These are phyloP conservation scores for Leishmania braziliensis DNA, from an alignment of 208 protist species.

Conservation along the genomic window DNA sequence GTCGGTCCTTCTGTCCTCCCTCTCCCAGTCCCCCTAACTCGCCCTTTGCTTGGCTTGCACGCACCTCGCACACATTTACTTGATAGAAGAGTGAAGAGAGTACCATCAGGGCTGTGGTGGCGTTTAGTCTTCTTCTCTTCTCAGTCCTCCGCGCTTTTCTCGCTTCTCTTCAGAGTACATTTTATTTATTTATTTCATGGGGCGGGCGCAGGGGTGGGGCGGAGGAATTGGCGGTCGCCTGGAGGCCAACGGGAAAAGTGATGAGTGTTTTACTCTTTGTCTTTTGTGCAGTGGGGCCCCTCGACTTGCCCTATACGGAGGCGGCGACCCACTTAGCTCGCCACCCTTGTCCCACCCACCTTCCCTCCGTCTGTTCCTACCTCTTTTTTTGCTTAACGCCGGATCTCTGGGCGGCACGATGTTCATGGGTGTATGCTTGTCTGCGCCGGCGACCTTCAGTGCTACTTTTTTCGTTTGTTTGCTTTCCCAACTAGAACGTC, in stretches of 20 bases:
- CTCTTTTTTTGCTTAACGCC: neutral
- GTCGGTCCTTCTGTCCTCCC: neutral
- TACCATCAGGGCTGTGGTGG: neutral
- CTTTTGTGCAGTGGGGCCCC: neutral
- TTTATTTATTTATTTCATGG: too few species aligned
- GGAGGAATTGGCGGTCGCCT: neutral
- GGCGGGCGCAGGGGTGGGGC: neutral
- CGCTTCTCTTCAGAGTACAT: neutral
- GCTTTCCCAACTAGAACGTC: neutral
- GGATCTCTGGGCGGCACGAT: neutral
- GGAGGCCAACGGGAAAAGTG: too few species aligned
- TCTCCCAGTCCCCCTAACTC: neutral
- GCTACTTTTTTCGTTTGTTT: too few species aligned
- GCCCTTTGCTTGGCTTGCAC: neutral
- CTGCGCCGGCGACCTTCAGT: neutral
- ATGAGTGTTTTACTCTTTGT: too few species aligned
- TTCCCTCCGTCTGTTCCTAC: neutral
- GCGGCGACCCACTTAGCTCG: neutral
- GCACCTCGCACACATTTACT: neutral
- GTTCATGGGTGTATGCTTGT: neutral
- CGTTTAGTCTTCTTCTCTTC: neutral
- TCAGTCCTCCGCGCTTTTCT: neutral
- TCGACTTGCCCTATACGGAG: too few species aligned
- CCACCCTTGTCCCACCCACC: neutral
- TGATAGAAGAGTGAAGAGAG: neutral